Base-by-base conservation (phyloP, 2,329 filamentous ascomycete species). In the Fusarium verrucosum region DNA sequence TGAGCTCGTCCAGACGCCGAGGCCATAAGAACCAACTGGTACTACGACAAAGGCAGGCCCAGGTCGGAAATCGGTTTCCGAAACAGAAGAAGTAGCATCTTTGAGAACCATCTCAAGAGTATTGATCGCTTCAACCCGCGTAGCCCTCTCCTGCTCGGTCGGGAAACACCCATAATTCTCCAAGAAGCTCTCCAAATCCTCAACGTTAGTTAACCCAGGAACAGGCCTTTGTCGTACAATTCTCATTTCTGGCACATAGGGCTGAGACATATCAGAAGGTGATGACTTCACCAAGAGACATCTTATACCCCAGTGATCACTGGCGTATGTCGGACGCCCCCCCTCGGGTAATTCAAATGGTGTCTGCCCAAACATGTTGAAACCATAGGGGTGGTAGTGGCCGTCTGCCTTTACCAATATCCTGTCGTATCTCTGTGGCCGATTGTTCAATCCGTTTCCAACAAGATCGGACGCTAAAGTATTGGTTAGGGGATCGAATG, bases 351-450 rank as follows among this genome's bases (percentile, higher is more conserved):
- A 40, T 10, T 58, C 26, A 7, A 61, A 32, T 20, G 58, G 41
- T 3, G 50, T 50, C 22, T 72, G 70, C 8, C 87, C 87, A 70
- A 90, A 89, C 70, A 82, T 79, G 64, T 86, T 86, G 74, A 88
- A 89, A 0, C 76, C 72, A 4, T 69, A 60, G 3, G 75, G 72
- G 2, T 56, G 64, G 7, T 84, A 73, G 16, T 73, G 68, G 7
- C 84, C 72, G 40, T 51, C 26, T 22, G 50, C 30, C 20, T 80
- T 83, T 30, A 87, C 73, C 4, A 89, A 74, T 40, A 91, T 87
- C 30, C 88, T 81, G 68, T 90, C 87, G 59, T 90, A 90, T 43
- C 89, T 77, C 69, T 90, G 88, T 3, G 88, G 87, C 19, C 86
- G 79, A 64, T 82, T 82, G 43, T 85, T 80, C 42, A 78, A 74